These are phyloP conservation scores for Kuraishia cidri DNA, from an alignment of 805 yeast species.

Conservation along the genomic window DNA sequence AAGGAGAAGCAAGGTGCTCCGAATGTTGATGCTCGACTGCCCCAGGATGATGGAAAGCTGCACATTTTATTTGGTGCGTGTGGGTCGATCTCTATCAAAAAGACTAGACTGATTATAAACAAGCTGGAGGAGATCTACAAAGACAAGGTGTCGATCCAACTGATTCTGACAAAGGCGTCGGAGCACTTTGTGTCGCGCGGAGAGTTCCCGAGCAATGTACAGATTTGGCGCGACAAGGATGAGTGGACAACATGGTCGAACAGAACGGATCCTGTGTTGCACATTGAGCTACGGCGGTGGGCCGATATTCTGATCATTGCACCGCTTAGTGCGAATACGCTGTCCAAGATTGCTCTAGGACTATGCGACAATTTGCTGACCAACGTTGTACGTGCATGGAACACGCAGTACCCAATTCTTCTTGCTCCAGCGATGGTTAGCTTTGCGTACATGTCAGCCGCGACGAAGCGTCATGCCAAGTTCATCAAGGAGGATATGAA, in stretches of 20 bases:
- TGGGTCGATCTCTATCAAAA: constrained; percentile 44
- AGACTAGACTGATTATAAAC: constrained; percentile 41
- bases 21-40: constrained; percentile 25
- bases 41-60: constrained; percentile 44
- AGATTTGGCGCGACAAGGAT: constrained; percentile 49
- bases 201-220: constrained; percentile 32
- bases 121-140: constrained; percentile 45
- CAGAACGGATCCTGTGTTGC: constrained; percentile 51
- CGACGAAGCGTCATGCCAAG: constrained; percentile 45
- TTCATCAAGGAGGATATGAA: constrained; percentile 52
- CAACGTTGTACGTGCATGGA: constrained; percentile 54
- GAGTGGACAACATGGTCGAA: constrained; percentile 48
- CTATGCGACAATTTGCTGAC: constrained; percentile 51
- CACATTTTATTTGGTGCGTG: constrained; percentile 51
- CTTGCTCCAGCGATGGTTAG: constrained; percentile 57
- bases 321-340: constrained; percentile 49
- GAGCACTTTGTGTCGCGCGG: constrained; percentile 43
- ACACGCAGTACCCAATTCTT: constrained; percentile 45
- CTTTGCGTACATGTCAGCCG: constrained; percentile 46
- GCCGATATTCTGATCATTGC: constrained; percentile 49
- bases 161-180: constrained; percentile 43
- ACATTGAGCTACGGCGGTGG: constrained; percentile 53
- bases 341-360: constrained; percentile 47
- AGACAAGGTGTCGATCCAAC: constrained; percentile 41
- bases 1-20: background rate